phyloP scores from a whole-genome alignment of 768 basidiomycete species.

The Hysterangium stoloniferum region DNA sequence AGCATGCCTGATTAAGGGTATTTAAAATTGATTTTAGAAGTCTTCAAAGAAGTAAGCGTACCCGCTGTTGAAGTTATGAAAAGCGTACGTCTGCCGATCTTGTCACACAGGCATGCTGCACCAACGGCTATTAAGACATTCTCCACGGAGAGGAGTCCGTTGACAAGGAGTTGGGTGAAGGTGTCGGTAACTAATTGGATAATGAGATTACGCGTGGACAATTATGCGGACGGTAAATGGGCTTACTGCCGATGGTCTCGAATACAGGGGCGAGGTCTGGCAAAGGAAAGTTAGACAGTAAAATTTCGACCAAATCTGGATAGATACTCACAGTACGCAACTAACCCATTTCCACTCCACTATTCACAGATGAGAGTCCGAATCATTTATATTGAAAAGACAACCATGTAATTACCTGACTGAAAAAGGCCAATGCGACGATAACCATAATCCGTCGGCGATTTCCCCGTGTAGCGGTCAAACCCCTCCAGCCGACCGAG shows the following conservation, averaged over 20 bases:
- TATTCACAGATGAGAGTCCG: not conserved
- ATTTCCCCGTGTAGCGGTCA: conserved; percentile 46
- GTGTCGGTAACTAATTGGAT: conserved; percentile 32
- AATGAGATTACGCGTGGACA: not conserved
- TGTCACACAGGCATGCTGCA: conserved; percentile 42
- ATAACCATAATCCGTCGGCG: conserved; percentile 47
- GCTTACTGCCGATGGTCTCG: conserved; percentile 38
- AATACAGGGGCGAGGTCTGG: conserved; percentile 47
- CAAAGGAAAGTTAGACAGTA: not conserved
- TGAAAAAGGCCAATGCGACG: conserved; percentile 51
- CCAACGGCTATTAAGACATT: conserved; percentile 47
- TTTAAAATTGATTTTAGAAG: conserved; percentile 26
- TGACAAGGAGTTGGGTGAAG: conserved; percentile 38
- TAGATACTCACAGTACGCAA: conserved; percentile 26
- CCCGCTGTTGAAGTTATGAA: conserved; percentile 42
- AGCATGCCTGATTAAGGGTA: conserved; percentile 36
- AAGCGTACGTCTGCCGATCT: conserved; percentile 40
- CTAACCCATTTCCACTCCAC: conserved; percentile 45
- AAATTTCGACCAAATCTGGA: not conserved
- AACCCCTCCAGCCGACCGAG: conserved; percentile 37
- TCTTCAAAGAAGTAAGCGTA: conserved; percentile 20
- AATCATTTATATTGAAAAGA: not conserved
- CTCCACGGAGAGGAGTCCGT: conserved; percentile 47
- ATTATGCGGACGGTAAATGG: not conserved
- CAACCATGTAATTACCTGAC: conserved; percentile 25